These are phyloP conservation scores for Citrus inodora DNA, from an alignment of 345 rosid species.

Conservation along the genomic window DNA sequence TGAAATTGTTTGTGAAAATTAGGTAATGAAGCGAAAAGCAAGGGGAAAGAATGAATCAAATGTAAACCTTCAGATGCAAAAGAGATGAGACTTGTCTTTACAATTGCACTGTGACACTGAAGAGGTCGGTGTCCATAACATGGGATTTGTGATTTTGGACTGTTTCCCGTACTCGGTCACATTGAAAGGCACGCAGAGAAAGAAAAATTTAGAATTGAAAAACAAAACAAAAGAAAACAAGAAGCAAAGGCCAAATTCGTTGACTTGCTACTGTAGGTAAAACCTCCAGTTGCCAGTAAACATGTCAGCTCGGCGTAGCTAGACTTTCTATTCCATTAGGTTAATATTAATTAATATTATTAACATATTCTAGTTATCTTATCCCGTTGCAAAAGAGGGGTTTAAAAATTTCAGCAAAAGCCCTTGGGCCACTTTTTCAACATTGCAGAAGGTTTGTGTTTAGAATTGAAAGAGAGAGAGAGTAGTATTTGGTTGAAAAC, in stretches of 20 bases:
- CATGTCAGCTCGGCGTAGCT: not conserved
- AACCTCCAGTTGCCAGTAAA: slow-evolving; percentile 32
- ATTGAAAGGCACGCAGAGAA: not conserved
- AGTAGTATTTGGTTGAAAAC: too few relatives aligned
- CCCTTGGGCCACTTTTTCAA: slow-evolving; percentile 1
- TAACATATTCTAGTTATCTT: not conserved
- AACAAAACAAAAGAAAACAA: not conserved
- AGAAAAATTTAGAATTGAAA: not conserved
- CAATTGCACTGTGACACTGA: not conserved
- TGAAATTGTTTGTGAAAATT: slow-evolving; percentile 5
- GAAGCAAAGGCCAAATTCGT: slow-evolving; percentile 8
- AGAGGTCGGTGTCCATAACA: slow-evolving; percentile 22
- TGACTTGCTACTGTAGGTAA: slow-evolving; percentile 33
- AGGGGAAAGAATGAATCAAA: slow-evolving; percentile 14
- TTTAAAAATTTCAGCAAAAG: slow-evolving; percentile 5
- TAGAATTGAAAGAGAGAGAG: not conserved
- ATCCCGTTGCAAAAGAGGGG: not conserved
- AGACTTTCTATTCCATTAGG: not conserved
- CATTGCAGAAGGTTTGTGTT: not conserved
- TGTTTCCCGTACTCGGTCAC: not conserved
- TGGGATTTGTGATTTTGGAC: slow-evolving; percentile 12
- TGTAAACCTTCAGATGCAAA: not conserved
- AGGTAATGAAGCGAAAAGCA: slow-evolving; percentile 2
- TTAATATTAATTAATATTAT: too few relatives aligned
- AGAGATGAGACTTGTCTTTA: not conserved